Evolutionary conservation across 2,329 filamentous ascomycete species (phyloP).

Genomic region (Hypoxylon sp.): DNA sequence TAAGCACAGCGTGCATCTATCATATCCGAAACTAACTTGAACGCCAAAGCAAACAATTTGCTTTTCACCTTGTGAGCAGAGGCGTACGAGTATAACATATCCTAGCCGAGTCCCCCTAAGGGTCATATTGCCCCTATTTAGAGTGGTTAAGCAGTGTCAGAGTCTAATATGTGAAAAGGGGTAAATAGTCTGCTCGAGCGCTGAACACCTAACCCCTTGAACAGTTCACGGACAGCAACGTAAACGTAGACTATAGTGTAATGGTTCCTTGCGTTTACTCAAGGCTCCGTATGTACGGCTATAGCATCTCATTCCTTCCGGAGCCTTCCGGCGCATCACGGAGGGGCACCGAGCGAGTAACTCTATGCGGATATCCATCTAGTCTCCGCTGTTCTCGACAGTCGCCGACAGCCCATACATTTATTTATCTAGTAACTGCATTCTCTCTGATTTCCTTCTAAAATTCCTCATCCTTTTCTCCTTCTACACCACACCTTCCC

Average conservation of each 20-base stretch:
- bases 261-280: background rate
- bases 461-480: background rate
- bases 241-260: background rate
- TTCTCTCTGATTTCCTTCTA: background rate
- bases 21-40: background rate
- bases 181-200: background rate
- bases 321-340: background rate
- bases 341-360: background rate
- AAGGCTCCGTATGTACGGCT: background rate
- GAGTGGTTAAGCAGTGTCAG: no score
- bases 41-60: background rate
- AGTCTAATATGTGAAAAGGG: background rate
- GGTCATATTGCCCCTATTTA: no score
- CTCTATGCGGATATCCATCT: background rate
- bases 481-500: background rate
- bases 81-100: no score
- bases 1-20: background rate
- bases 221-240: background rate
- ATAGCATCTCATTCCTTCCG: background rate
- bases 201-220: background rate
- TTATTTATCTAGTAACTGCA: background rate
- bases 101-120: no score
- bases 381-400: background rate
- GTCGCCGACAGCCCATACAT: background rate
- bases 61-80: no score